Evolutionary conservation across 371 early-diverging fungal genomes (phyloP), one percentile per base, ranked within the genome.

Genomic region (Rhizopus arrhizus): DNA sequence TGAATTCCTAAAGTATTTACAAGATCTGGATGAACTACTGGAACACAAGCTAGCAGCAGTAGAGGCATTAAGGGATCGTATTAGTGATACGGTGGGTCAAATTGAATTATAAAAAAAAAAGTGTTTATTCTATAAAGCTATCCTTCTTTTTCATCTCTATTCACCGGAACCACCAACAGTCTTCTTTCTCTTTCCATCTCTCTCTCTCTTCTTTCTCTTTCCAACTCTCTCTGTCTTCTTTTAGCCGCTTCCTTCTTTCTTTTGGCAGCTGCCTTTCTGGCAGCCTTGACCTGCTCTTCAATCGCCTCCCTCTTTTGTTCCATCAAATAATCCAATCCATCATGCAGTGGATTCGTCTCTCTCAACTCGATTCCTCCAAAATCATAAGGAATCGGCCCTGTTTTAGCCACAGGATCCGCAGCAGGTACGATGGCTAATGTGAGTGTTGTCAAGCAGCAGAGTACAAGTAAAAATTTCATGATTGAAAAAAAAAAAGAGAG

Each of bases 21-120:
- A 69, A 34, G 81, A 85, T 52, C 56, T 88, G 63, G 85, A 85
- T 53, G 83, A 82, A 51, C 66, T 85, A 47, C 59, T 88, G 48
- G 85, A 84, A 36, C 71, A 70, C 47, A 88, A 88, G 62, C 58
- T 74, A 38, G 81, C 77, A 16, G 70, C 72, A 4, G 66, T 84
- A 33, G 79, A 78, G 35, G 82, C 79, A 3, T 53, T 84, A 31
- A 69, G 81, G 54, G 80, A 79, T 58, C 77, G 75, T 47, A 78
- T 84, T 50, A 66, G 61, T 61, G 73, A 75, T 29, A 71, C 75
- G 32, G 75, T 75, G 4, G 61, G 62, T 52, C 68, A 72, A 48
- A 54, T 72, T 48, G 69, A 67, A 52, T 61, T 75, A 43, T 71
- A 73, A 62, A 52, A n/a, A 53, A 51, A 51, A 51, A 31, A 11